A percentile compares a stretch with the other conserved stretches of the same genome.
These are phyloP conservation scores for Cryptococcus sp. DNA, from an alignment of 1,284 basidiomycete species.

Conservation along the genomic window DNA sequence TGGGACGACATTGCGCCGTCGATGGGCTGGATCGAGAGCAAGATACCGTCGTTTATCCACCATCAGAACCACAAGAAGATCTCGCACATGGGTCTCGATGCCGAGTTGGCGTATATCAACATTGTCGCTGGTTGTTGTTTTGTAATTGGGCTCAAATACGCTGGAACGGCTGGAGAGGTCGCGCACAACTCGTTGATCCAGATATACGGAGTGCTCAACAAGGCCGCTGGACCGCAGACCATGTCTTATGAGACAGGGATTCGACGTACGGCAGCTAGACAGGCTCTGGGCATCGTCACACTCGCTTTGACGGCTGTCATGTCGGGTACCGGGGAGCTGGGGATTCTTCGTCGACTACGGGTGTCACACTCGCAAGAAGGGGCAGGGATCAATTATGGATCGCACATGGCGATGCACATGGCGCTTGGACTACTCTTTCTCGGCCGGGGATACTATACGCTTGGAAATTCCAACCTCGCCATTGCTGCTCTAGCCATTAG, in stretches of 20 bases:
- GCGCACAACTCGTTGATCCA: conserved; percentile 76
- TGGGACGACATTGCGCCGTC: conserved; percentile 74
- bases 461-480: conserved; percentile 85
- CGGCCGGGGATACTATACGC: conserved; percentile 84
- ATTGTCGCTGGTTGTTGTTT: conserved; percentile 87
- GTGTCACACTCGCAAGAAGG: conserved; percentile 87
- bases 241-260: conserved; percentile 76
- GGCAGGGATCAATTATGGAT: conserved; percentile 71
- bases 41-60: conserved; percentile 68
- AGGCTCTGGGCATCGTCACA: conserved; percentile 80
- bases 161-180: conserved; percentile 81
- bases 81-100: conserved; percentile 59
- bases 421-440: conserved; percentile 90
- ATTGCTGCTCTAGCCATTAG: conserved; percentile 84
- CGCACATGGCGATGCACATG: conserved; percentile 85
- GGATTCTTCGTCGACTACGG: conserved; percentile 78
- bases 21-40: conserved; percentile 67
- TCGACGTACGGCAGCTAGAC: conserved; percentile 76
- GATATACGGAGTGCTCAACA: conserved; percentile 67
- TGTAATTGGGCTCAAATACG: conserved; percentile 84
- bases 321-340: conserved; percentile 93
- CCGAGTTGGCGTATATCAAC: conserved; percentile 81
- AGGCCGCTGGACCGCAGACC: conserved; percentile 54
- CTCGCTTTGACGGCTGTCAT: conserved; percentile 84
- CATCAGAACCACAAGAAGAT: conserved; percentile 51